phyloP scores from a whole-genome alignment of 495 filamentous ascomycete genomes.

The Cryomyces antarcticus region DNA sequence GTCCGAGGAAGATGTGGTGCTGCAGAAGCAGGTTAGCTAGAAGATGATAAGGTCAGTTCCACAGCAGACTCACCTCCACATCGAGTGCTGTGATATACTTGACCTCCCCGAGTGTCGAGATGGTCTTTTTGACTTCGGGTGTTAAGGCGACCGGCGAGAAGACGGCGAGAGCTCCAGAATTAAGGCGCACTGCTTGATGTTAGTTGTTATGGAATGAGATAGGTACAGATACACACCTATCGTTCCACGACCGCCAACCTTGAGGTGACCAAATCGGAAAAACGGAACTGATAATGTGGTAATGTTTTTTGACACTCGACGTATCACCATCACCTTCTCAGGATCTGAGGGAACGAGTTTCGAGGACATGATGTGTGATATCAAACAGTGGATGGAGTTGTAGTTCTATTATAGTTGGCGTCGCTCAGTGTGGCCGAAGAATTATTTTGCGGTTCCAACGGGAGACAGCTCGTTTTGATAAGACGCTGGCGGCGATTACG shows the following conservation, averaged over 20 bases:
- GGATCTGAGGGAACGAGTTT: constrained; percentile 44
- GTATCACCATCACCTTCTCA: constrained; percentile 67
- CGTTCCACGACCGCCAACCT: constrained; percentile 73
- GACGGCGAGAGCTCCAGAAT: constrained; percentile 58
- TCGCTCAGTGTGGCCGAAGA: no score
- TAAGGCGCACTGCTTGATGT: constrained; percentile 42
- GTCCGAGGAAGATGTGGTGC: constrained; percentile 76
- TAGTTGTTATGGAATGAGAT: constrained; percentile 1
- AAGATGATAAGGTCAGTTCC: neutral
- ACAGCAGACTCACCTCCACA: constrained; percentile 30
- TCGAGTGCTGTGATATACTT: constrained; percentile 73
- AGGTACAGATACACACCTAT: constrained; percentile 32
- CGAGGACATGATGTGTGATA: constrained; percentile 3
- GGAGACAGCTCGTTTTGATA: no score
- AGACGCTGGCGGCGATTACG: no score
- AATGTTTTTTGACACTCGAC: constrained; percentile 49
- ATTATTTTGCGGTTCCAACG: no score
- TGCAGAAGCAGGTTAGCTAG: neutral
- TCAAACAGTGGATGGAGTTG: no score
- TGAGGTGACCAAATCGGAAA: constrained; percentile 54
- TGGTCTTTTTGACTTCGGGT: constrained; percentile 45
- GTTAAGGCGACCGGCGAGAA: constrained; percentile 83
- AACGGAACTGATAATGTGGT: constrained; percentile 74
- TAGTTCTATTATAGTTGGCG: no score
- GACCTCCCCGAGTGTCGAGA: constrained; percentile 50